Percentiles rank a stretch among this genome's conserved stretches.
phyloP scores from a whole-genome alignment of 2,329 filamentous ascomycete species.

The Bisporella sp. region DNA sequence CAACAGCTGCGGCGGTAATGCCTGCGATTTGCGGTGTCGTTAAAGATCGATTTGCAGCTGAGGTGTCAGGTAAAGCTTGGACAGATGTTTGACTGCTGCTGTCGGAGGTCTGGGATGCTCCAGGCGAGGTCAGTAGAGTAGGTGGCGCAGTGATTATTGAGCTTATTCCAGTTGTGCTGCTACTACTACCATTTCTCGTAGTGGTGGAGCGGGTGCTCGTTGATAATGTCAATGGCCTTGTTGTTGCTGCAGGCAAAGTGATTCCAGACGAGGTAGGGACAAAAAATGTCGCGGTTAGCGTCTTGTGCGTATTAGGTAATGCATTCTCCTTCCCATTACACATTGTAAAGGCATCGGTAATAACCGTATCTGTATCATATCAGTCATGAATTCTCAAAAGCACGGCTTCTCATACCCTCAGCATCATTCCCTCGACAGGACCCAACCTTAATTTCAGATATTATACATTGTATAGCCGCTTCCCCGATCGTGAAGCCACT shows the following conservation, averaged over 20 bases:
- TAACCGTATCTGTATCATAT: conserved; percentile 30
- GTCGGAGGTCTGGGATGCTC: conserved; percentile 8
- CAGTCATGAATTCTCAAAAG: conserved; percentile 1
- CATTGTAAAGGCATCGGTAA: conserved; percentile 48
- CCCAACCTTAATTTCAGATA: conserved; percentile 42
- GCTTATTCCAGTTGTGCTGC: neutral
- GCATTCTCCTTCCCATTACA: conserved; percentile 46
- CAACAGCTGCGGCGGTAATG: conserved; percentile 48
- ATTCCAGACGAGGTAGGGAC: conserved; percentile 30
- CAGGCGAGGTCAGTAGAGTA: conserved; percentile 1
- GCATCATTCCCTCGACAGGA: conserved; percentile 43
- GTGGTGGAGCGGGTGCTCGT: conserved; percentile 7
- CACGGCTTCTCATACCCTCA: conserved; percentile 10
- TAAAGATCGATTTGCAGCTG: conserved; percentile 16
- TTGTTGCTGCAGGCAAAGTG: conserved; percentile 12
- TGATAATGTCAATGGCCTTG: conserved; percentile 14
- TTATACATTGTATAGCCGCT: conserved; percentile 60
- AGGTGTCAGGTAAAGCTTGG: conserved; percentile 3
- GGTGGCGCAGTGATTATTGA: neutral
- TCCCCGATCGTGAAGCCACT: conserved; percentile 66
- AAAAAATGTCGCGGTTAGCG: conserved; percentile 50
- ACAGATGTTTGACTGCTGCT: conserved; percentile 8
- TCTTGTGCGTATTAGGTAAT: conserved; percentile 48
- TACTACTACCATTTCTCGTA: neutral
- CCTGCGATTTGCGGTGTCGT: conserved; percentile 42